Base-by-base conservation (phyloP, 441 rosid species). In the Francoa sonchifolia region DNA sequence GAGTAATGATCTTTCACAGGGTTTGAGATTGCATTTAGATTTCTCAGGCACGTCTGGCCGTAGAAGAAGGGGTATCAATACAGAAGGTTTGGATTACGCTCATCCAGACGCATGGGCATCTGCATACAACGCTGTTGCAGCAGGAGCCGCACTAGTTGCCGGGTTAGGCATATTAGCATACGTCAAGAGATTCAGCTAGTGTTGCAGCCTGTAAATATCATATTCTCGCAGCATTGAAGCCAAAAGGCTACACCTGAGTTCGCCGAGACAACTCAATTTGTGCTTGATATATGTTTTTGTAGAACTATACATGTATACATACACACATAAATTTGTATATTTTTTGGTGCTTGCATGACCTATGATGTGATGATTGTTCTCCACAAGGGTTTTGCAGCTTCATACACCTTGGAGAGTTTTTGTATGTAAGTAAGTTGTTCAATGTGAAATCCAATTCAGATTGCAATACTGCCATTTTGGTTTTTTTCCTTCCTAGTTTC, bases 121-220 rank as follows among this genome's bases (percentile, higher is more conserved):
- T 11, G 95, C 96, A 2, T 86, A 73, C 60, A 71, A 93, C 34
- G 69, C 78, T 1, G 86, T 78, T 33, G 99, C 96, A 1, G 96
- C 99, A 0, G 90, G 99, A 25, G 96, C 99, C 18, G 90, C 95
- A 11, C 62, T 90, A 30, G 77, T 67, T 53, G 96, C 95, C 29
- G 96, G 96, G 40, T 57, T 80, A 39, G 83, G 96, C 30, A 58
- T 86, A 8, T 57, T 86, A 57, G 87, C 95, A 12, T 90, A 59
- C 76, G 50, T 90, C 47, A 71, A 47, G 67, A 74, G 70, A 67
- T 44, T 63, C 2, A 79, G 89, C n/a, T 45, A 61, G 34, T 82
- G 47, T 71, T 37, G 5, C 4, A n/a, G n/a, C n/a, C n/a, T n/a
- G n/a, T n/a, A n/a, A n/a, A n/a, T n/a, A n/a, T n/a, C n/a, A n/a